Percentiles rank a stretch among this genome's conserved stretches.
Evolutionary conservation across 441 rosid species (phyloP).

Genomic region (Kokia cookei): DNA sequence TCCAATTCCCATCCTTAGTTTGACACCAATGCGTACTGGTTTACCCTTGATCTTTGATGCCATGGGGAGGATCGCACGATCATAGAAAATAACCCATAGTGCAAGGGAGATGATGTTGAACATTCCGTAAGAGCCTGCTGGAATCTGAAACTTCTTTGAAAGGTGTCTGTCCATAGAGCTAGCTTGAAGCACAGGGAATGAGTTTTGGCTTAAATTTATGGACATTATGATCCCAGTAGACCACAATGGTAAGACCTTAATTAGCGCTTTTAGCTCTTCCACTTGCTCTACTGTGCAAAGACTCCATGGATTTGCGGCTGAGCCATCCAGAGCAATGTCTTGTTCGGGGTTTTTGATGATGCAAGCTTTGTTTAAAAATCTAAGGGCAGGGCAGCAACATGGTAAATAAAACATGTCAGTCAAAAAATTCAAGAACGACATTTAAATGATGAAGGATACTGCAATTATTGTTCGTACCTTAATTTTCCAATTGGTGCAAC

Average conservation of each 20-base stretch:
- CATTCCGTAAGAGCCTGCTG: slow-evolving; percentile 67
- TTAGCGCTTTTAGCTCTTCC: slow-evolving; percentile 65
- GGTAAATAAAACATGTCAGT: neutral
- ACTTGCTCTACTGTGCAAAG: slow-evolving; percentile 63
- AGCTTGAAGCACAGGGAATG: slow-evolving; percentile 75
- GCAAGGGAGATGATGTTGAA: slow-evolving; percentile 52
- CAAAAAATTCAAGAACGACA: neutral
- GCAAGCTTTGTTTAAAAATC: slow-evolving; percentile 91
- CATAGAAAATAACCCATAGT: slow-evolving; percentile 30
- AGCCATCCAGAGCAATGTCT: slow-evolving; percentile 55
- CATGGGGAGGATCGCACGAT: slow-evolving; percentile 61
- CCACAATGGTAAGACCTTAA: slow-evolving; percentile 85
- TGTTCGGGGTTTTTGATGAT: slow-evolving; percentile 48
- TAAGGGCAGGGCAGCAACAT: slow-evolving; percentile 11
- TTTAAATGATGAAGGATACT: neutral
- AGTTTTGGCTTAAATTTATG: slow-evolving; percentile 56
- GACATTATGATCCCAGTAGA: slow-evolving; percentile 75
- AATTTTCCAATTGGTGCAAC: slow-evolving; percentile 47
- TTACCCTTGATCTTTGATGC: slow-evolving; percentile 63
- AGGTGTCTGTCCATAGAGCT: slow-evolving; percentile 69
- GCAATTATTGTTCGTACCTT: slow-evolving; percentile 31
- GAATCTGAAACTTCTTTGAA: slow-evolving; percentile 56
- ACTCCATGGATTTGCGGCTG: slow-evolving; percentile 56
- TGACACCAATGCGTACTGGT: slow-evolving; percentile 49
- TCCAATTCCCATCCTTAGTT: slow-evolving; percentile 82